These are phyloP conservation scores for Fusarium papillatum DNA, from an alignment of 2,329 filamentous ascomycete species.

Conservation along the genomic window DNA sequence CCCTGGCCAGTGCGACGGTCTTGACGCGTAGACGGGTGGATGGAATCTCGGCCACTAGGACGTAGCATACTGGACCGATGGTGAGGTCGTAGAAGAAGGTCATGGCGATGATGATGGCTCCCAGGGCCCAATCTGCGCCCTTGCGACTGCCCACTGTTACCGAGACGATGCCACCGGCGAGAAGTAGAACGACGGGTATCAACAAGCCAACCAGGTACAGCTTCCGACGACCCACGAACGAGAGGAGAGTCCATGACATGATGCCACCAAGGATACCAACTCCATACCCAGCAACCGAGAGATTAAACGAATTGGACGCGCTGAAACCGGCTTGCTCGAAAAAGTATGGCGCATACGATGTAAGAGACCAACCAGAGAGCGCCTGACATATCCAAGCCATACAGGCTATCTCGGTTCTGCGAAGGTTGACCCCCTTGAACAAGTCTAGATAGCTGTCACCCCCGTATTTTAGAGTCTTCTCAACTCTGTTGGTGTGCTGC, in stretches of 20 bases:
- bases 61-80: slow-evolving; percentile 47
- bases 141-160: slow-evolving; percentile 44
- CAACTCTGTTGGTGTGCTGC: slow-evolving; percentile 58
- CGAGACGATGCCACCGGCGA: slow-evolving; percentile 56
- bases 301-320: slow-evolving; percentile 51
- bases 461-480: slow-evolving; percentile 53
- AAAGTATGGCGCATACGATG: slow-evolving; percentile 52
- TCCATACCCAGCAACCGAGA: slow-evolving; percentile 54
- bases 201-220: slow-evolving; percentile 55
- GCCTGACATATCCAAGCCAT: slow-evolving; percentile 45
- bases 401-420: slow-evolving; percentile 46
- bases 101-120: slow-evolving; percentile 55
- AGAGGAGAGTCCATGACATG: slow-evolving; percentile 55
- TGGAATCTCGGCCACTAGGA: slow-evolving; percentile 54
- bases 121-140: slow-evolving; percentile 51
- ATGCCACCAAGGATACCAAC: slow-evolving; percentile 57
- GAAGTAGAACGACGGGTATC: slow-evolving; percentile 48
- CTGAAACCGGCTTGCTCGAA: slow-evolving; percentile 57
- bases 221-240: slow-evolving; percentile 54
- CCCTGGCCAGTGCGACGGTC: slow-evolving; percentile 55
- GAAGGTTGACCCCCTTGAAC: slow-evolving; percentile 42
- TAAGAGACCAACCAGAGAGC: slow-evolving; percentile 40
- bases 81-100: slow-evolving; percentile 52
- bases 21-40: slow-evolving; percentile 55
- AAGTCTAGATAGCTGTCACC: slow-evolving; percentile 42